phyloP scores from a whole-genome alignment of 345 rosid genomes.

The Moricandia arvensis region DNA sequence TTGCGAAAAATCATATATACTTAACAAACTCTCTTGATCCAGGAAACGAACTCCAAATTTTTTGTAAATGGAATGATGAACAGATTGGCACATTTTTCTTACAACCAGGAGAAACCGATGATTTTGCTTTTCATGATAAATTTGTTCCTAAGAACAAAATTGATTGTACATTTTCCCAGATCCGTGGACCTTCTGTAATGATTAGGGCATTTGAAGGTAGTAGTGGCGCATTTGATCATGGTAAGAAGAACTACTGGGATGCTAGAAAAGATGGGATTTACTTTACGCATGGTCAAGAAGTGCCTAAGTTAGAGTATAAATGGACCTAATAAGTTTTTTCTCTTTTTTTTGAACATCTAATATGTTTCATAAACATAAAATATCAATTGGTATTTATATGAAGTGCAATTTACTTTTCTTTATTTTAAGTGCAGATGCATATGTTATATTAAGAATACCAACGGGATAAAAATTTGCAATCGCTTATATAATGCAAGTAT shows the following conservation, averaged over 20 bases:
- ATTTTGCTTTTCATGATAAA: not conserved
- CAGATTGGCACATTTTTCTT: not conserved
- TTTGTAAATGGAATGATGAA: not conserved
- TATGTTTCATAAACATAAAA: not conserved
- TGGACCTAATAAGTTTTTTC: not conserved
- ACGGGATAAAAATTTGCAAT: not conserved
- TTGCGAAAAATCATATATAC: not conserved
- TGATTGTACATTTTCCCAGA: not conserved
- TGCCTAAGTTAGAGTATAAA: not conserved
- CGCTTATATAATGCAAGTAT: not conserved
- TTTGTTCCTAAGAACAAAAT: not conserved
- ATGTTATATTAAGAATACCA: not conserved
- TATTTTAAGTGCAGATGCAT: not conserved
- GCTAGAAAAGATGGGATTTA: conserved; percentile 5
- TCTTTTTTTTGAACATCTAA: too few relatives aligned
- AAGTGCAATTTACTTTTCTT: not conserved
- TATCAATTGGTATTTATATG: not conserved
- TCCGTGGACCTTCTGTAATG: not conserved
- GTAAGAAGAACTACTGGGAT: not conserved
- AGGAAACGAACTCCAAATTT: not conserved
- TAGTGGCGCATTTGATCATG: not conserved
- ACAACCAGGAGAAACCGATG: not conserved
- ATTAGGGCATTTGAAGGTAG: not conserved
- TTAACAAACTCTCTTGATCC: not conserved
- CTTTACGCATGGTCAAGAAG: not conserved